A percentile compares a stretch with the other conserved stretches of the same genome.
Evolutionary conservation across 2,329 filamentous ascomycete genomes (phyloP).

Genomic region (Fusarium agapanthi): DNA sequence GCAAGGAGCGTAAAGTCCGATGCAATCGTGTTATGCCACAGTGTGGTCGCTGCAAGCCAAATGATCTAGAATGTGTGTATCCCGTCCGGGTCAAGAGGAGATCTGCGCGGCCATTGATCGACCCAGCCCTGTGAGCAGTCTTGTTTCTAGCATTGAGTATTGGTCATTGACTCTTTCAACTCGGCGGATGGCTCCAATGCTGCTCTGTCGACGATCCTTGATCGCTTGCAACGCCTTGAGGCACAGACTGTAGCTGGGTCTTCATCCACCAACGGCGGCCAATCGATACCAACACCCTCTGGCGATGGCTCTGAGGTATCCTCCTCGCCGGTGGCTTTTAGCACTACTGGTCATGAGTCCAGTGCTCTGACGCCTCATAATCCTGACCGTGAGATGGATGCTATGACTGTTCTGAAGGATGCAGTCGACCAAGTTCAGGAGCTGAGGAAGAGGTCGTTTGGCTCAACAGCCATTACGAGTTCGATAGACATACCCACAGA

Average conservation of each 20-base stretch:
- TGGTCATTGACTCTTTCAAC: constrained; percentile 20
- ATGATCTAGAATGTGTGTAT: constrained; percentile 42
- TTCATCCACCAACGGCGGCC: not conserved
- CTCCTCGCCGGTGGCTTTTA: constrained; percentile 19
- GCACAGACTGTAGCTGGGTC: constrained; percentile 16
- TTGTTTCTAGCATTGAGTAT: not conserved
- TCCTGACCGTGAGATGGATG: constrained; percentile 32
- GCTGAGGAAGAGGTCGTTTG: constrained; percentile 34
- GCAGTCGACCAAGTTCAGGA: constrained; percentile 43
- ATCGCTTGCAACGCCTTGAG: constrained; percentile 44
- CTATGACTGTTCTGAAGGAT: constrained; percentile 41
- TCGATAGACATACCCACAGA: constrained; percentile 40
- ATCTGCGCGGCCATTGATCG: constrained; percentile 22
- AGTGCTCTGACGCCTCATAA: constrained; percentile 3
- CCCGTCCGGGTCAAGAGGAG: constrained; percentile 41
- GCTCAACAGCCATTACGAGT: constrained; percentile 34
- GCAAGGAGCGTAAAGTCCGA: constrained; percentile 44
- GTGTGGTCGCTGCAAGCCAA: constrained; percentile 41
- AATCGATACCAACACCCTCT: not conserved
- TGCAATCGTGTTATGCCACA: constrained; percentile 44
- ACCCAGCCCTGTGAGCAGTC: constrained; percentile 30
- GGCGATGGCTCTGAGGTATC: constrained; percentile 28
- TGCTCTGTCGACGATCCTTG: constrained; percentile 42
- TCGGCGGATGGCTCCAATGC: constrained; percentile 5
- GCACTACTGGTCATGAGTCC: constrained; percentile 6